A percentile compares a stretch with the other conserved stretches of the same genome.
These are phyloP conservation scores for Poa annua DNA, from an alignment of 176 grass and related monocot species.

Conservation along the genomic window DNA sequence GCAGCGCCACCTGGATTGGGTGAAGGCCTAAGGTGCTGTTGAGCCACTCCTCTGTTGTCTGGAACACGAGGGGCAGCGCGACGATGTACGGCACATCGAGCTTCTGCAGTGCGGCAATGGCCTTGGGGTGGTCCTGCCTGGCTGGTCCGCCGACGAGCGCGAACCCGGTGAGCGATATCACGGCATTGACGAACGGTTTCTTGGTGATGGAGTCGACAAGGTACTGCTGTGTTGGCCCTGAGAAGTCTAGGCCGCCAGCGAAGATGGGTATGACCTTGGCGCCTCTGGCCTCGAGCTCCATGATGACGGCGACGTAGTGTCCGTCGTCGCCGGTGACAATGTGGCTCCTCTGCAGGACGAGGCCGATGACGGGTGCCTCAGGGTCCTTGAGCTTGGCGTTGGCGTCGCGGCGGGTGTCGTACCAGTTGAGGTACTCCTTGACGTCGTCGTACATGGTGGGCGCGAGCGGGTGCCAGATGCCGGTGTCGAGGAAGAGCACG, in stretches of 20 bases:
- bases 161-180: conserved; percentile 93
- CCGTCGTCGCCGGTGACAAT: conserved; percentile 95
- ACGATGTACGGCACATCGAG: conserved; percentile 98
- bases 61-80: conserved; percentile 94
- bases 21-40: conserved; percentile 93
- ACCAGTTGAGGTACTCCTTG: conserved; percentile 99
- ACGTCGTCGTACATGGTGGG: conserved; percentile 90
- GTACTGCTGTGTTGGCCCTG: conserved; percentile 64
- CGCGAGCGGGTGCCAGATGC: conserved; percentile 95
- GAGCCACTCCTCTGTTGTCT: conserved; percentile 99
- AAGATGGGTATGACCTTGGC: conserved; percentile 95
- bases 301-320: conserved; percentile 97
- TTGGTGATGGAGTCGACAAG: conserved; percentile 72
- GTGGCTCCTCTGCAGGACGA: conserved; percentile 94
- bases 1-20: conserved; percentile 96
- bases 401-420: conserved; percentile 74
- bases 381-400: conserved; percentile 56
- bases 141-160: conserved; percentile 95
- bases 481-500: conserved; percentile 86
- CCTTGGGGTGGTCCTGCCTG: conserved; percentile 93
- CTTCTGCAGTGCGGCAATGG: conserved; percentile 86
- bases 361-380: conserved; percentile 70
- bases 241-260: conserved; percentile 89
- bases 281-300: conserved; percentile 94
- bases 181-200: conserved; percentile 81